These are phyloP conservation scores for Talaromyces sp. DNA, from an alignment of 2,329 filamentous ascomycete species.

Conservation along the genomic window DNA sequence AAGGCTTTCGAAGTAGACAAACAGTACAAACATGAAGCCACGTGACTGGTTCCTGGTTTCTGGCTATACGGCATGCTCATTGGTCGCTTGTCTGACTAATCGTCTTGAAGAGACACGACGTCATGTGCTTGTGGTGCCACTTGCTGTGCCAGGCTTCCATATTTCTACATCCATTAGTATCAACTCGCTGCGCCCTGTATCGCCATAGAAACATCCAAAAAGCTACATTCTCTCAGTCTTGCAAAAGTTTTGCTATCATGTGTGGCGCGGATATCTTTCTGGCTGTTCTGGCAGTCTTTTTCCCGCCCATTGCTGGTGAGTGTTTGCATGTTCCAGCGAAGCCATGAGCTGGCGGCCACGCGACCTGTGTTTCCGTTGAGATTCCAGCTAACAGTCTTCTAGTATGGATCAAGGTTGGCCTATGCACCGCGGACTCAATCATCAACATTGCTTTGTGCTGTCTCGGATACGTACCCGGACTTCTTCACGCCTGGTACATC, in stretches of 20 bases:
- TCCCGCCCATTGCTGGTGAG: constrained; percentile 57
- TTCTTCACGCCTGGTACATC: constrained; percentile 97
- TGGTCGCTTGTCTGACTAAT: background rate
- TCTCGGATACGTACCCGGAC: constrained; percentile 76
- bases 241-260: constrained; percentile 38
- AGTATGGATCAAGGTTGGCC: constrained; percentile 96
- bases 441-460: constrained; percentile 91
- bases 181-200: background rate
- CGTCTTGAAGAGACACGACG: background rate
- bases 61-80: background rate
- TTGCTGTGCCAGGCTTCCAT: constrained; percentile 1
- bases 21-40: background rate
- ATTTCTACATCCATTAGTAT: background rate
- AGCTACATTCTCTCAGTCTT: background rate
- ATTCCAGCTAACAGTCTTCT: constrained; percentile 25
- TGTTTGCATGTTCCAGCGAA: constrained; percentile 12
- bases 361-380: background rate
- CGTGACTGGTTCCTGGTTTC: background rate
- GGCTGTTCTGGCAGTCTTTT: constrained; percentile 58
- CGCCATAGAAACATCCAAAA: background rate
- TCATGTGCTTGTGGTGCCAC: constrained; percentile 6
- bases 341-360: background rate
- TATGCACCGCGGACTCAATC: constrained; percentile 87
- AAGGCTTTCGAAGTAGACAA: background rate
- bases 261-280: constrained; percentile 60